Evolutionary conservation across 345 rosid species (phyloP), one percentile per base, ranked within the genome.

Genomic region (Zanthoxylum bungeanum): DNA sequence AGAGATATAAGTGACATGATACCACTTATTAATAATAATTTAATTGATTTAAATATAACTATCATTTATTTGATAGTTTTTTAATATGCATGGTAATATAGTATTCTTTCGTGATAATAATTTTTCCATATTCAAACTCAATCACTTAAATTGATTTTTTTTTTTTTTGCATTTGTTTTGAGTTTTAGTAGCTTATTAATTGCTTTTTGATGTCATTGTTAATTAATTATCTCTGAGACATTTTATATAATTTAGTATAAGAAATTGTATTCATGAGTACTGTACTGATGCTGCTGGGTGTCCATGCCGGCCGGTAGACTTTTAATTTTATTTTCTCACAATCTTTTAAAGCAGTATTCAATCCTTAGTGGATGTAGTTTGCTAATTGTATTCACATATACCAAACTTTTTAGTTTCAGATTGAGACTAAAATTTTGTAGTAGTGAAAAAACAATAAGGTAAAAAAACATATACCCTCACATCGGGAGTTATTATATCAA

Each of bases 331-430:
- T 39, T 25, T 6, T 40, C 33, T 10, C 55, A 47, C 69, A 46
- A 46, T 46, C 56, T 47, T 46, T 30, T 46, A 42, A 27, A 44
- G 56, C 69, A 64, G 39, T 28, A 47, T 64, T 64, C 56, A 46
- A 64, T 51, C 27, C 53, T 24, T 21, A n/a, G 53, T 24, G 53
- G 0, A 7, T n/a, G 53, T 8, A 44, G 19, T 14, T 44, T 44
- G 47, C 19, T 19, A 49, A n/a, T 59, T 59, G 64, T 33, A 59
- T 59, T 33, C 19, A 7, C 19, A 33, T 34, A 42, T 44, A 44
- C 49, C 19, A 5, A 59, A n/a, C n/a, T n/a, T 17, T 3, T 33
- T n/a, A 9, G 14, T 59, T 59, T 59, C 25, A 55, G 60, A 55
- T 59, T 50, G 10, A n/a, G 53, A 50, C 4, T 2, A 50, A 9